phyloP scores from a whole-genome alignment of 2,329 filamentous ascomycete genomes.

The Geosmithia flava region DNA sequence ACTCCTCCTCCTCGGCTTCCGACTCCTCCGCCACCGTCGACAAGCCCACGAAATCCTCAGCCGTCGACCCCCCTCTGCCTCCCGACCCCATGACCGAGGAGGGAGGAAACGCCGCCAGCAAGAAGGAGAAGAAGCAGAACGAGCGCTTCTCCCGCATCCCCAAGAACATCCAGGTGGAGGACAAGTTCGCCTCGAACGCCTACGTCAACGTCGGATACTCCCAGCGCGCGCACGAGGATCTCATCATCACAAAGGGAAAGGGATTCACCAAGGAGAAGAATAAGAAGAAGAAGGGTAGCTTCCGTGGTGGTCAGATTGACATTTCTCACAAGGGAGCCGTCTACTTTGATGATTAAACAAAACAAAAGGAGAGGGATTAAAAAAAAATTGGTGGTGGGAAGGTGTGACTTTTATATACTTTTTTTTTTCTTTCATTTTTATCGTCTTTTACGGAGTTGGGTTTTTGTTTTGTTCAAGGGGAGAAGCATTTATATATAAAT shows the following conservation, averaged over 20 bases:
- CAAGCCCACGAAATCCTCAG: constrained; percentile 26
- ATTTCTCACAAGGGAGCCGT: constrained; percentile 70
- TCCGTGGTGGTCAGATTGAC: constrained; percentile 81
- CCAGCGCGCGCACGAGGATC: constrained; percentile 73
- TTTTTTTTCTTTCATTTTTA: too few relatives aligned
- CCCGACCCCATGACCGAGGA: constrained; percentile 27
- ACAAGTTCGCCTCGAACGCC: constrained; percentile 61
- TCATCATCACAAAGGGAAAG: constrained; percentile 87
- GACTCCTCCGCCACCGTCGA: constrained; percentile 36
- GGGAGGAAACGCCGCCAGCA: constrained; percentile 21
- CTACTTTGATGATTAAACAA: constrained; percentile 77
- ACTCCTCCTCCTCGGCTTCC: constrained; percentile 15
- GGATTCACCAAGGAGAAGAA: constrained; percentile 99
- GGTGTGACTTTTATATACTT: neutral
- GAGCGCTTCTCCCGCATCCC: constrained; percentile 69
- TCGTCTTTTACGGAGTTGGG: neutral
- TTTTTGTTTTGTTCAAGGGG: neutral
- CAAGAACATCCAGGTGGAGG: constrained; percentile 55
- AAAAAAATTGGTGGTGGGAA: too few relatives aligned
- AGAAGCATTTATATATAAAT: neutral
- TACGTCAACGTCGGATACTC: constrained; percentile 83
- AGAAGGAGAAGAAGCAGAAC: constrained; percentile 39
- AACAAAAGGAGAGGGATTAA: neutral
- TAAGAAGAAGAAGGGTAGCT: constrained; percentile 89
- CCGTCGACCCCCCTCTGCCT: constrained; percentile 35